Evolutionary conservation across 2,329 filamentous ascomycete genomes (phyloP), one percentile per base, ranked within the genome.

Genomic region (Tolypocladium ophioglossoides): DNA sequence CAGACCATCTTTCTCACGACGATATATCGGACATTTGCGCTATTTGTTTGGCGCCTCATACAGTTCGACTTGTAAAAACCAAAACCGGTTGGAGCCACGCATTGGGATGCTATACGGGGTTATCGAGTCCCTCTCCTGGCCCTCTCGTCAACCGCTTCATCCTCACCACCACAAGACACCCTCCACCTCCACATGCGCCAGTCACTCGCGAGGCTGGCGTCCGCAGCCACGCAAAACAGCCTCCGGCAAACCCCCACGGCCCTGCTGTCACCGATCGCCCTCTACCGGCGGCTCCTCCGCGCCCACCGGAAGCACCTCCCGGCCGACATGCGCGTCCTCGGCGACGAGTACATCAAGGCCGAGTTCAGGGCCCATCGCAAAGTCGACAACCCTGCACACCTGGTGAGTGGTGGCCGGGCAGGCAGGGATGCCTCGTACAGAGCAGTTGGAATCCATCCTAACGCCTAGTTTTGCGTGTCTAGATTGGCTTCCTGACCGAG

Each of bases 401-500:
- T 99, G 71, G 91, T 95, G 77, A 58, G 83, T 52, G 24, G 27
- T 6, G 4, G 49, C 30, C 3, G 27, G 14, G n/a, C 9, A 5
- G 16, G 18, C 16, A 3, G 34, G 12, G 4, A 16, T 37, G 35
- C 16, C 35, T 3, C 35, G 16, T 7, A 6, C 14, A 18, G 16
- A 41, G 30, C 35, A 30, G 32, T 16, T 18, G 10, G 12, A 32
- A 2, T 2, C 14, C 27, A 1, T 34, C 2, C 44, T 34, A 12
- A 48, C 3, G 18, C 18, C 27, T 20, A 9, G 18, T 11, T 11
- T 5, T 12, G 16, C 3, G 12, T 10, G 11, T 24, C 30, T 60
- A 95, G 90, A 90, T 97, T 63, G 94, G 92, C 2, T 99, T 99
- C 70, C 77, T 99, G 62, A 92, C 89, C 0, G 91, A 97, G 70